These are phyloP conservation scores for Spatholobus suberectus DNA, from an alignment of 306 rosid genomes.

Conservation along the genomic window DNA sequence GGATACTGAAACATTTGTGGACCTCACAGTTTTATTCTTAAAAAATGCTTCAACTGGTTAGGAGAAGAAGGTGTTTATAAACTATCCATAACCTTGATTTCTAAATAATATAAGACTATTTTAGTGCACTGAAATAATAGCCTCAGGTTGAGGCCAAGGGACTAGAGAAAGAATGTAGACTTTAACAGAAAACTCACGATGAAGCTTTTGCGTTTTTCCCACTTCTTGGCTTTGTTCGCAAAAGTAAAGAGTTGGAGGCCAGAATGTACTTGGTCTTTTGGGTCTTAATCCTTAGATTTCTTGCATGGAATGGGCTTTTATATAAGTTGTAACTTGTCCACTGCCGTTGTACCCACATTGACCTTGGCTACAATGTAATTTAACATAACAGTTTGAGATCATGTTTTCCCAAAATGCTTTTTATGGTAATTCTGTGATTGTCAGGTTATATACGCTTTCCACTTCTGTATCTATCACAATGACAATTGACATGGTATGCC, in stretches of 20 bases:
- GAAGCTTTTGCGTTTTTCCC: neutral
- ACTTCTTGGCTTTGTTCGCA: constrained; percentile 24
- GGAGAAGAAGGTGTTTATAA: no score
- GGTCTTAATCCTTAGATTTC: neutral
- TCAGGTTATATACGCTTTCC: neutral
- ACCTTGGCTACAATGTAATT: constrained; percentile 11
- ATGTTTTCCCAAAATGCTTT: constrained; percentile 3
- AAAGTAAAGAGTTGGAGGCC: constrained; percentile 47
- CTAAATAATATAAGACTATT: no score
- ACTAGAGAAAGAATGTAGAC: neutral
- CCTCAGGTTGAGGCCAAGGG: no score
- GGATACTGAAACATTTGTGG: no score
- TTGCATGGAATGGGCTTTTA: neutral
- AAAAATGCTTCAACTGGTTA: no score
- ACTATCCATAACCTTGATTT: no score
- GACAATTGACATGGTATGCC: neutral
- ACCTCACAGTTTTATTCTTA: no score
- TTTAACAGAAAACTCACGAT: neutral
- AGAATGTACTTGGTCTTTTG: neutral
- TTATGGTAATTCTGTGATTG: neutral
- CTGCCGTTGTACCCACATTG: constrained; percentile 40
- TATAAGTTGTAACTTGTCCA: constrained; percentile 13
- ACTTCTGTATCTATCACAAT: no score
- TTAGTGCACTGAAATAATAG: no score
- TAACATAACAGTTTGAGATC: neutral